A percentile compares a stretch with the other conserved stretches of the same genome.
Conservation (phyloP, 2,329 filamentous ascomycete genomes). For the Diaporthe sp. region DNA sequence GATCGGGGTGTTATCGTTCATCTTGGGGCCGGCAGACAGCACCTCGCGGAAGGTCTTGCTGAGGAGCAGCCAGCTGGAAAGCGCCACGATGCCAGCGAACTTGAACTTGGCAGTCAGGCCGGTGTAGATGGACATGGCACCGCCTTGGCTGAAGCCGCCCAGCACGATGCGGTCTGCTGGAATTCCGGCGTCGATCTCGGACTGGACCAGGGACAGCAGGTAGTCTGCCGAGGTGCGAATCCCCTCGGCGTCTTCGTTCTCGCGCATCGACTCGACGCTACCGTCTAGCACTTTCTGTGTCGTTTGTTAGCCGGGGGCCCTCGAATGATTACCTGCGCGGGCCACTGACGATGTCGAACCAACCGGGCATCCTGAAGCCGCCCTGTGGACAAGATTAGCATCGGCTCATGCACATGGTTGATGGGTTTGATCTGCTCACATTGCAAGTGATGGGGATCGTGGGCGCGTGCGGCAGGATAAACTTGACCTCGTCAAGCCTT, state of each 20-base stretch:
- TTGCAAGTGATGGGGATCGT: conserved; percentile 82
- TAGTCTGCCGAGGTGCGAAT: conserved; percentile 81
- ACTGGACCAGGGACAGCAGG: conserved; percentile 83
- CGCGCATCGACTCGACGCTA: conserved; percentile 47
- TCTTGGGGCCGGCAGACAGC: conserved; percentile 55
- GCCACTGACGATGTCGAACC: conserved; percentile 82
- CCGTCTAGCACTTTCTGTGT: conserved; percentile 45
- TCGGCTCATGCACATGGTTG: conserved; percentile 1
- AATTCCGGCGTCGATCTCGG: conserved; percentile 86
- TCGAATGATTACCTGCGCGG: conserved; percentile 1
- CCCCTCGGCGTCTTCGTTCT: conserved; percentile 73
- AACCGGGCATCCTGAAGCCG: conserved; percentile 86
- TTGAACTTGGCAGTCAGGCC: conserved; percentile 81
- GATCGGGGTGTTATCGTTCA: conserved; percentile 83
- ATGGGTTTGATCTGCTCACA: conserved; percentile 54
- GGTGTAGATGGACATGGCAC: conserved; percentile 86
- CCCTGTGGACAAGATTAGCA: conserved; percentile 35
- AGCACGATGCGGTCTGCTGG: conserved; percentile 86
- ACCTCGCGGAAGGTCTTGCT: conserved; percentile 60
- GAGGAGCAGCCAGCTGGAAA: conserved; percentile 86
- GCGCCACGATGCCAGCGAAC: conserved; percentile 88
- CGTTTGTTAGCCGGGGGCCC: background rate
- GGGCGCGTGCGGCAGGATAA: conserved; percentile 94
- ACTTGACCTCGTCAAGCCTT: conserved; percentile 90
- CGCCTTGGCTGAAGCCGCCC: conserved; percentile 89